Evolutionary conservation across 306 rosid species (phyloP).

Genomic region (Leucaena leucocephala): DNA sequence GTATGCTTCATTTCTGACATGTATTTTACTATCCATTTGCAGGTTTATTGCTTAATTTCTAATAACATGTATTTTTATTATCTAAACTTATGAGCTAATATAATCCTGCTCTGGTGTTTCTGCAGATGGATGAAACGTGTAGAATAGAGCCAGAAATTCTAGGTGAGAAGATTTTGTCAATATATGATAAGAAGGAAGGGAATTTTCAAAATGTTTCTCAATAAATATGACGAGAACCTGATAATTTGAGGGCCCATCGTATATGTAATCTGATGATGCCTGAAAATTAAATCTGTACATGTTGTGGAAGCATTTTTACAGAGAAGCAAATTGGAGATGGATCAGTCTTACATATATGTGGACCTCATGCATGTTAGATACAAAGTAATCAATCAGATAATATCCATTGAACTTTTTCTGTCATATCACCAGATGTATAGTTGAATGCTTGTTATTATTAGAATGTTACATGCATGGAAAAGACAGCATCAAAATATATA

Average conservation of each 20-base stretch:
- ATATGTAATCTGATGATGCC: conserved; percentile 11
- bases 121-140: conserved; percentile 38
- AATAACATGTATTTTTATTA: not conserved
- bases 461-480: not conserved
- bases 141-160: conserved; percentile 37
- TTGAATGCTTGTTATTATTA: not conserved
- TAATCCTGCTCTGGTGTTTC: not conserved
- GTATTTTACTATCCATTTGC: conserved; percentile 10
- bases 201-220: conserved; percentile 9
- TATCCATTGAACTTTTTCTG: not conserved
- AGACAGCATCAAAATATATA: not conserved
- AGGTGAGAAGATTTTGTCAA: conserved; percentile 34
- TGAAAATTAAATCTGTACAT: conserved; percentile 2
- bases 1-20: conserved; percentile 20
- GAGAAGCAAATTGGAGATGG: not conserved
- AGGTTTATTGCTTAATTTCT: conserved; percentile 23
- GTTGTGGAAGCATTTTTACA: not conserved
- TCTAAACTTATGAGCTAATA: not conserved
- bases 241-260: not conserved
- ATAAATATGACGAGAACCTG: not conserved
- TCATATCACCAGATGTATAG: not conserved
- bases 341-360: no score
- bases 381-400: not conserved
- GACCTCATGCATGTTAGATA: not conserved
- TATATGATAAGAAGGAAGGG: conserved; percentile 32